Evolutionary conservation across 2,329 filamentous ascomycete genomes (phyloP).

Genomic region (Coniochaeta ligniaria): DNA sequence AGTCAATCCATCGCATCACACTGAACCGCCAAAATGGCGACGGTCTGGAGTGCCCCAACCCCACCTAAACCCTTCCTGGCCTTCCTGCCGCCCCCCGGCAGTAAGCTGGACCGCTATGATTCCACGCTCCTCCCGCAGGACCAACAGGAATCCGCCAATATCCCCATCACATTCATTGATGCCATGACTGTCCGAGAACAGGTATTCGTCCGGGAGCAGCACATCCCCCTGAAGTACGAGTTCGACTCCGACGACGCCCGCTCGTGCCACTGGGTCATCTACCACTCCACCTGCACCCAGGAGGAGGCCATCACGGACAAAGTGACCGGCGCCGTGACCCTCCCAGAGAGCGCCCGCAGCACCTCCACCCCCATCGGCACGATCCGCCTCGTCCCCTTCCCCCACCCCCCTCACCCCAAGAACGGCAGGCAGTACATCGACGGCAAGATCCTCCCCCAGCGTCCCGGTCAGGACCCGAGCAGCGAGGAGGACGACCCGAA

Average conservation of each 20-base stretch:
- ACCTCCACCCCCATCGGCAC: constrained; percentile 58
- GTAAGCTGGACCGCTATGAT: constrained; percentile 38
- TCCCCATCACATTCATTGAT: constrained; percentile 53
- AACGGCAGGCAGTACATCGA: constrained; percentile 41
- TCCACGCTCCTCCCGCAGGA: constrained; percentile 22
- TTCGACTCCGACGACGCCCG: constrained; percentile 73
- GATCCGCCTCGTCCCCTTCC: constrained; percentile 75
- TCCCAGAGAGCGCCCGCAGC: constrained; percentile 36
- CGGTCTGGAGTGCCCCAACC: constrained; percentile 32
- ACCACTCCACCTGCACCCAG: constrained; percentile 43
- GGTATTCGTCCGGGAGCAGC: constrained; percentile 57
- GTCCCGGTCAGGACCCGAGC: constrained; percentile 6
- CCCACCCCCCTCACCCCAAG: constrained; percentile 59
- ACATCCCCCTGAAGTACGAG: constrained; percentile 58
- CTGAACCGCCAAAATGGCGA: constrained; percentile 30
- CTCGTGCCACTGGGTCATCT: constrained; percentile 84
- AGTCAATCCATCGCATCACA: neutral
- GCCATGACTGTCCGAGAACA: constrained; percentile 54
- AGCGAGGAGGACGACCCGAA: constrained; percentile 9
- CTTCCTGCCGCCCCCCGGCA: constrained; percentile 26
- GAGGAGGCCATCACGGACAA: constrained; percentile 26
- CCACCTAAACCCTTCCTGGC: neutral
- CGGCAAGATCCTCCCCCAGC: constrained; percentile 22
- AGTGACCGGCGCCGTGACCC: constrained; percentile 29
- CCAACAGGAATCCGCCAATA: constrained; percentile 9